Base-by-base conservation (phyloP, 2,329 filamentous ascomycete genomes). In the Rutstroemia sydowiana region DNA sequence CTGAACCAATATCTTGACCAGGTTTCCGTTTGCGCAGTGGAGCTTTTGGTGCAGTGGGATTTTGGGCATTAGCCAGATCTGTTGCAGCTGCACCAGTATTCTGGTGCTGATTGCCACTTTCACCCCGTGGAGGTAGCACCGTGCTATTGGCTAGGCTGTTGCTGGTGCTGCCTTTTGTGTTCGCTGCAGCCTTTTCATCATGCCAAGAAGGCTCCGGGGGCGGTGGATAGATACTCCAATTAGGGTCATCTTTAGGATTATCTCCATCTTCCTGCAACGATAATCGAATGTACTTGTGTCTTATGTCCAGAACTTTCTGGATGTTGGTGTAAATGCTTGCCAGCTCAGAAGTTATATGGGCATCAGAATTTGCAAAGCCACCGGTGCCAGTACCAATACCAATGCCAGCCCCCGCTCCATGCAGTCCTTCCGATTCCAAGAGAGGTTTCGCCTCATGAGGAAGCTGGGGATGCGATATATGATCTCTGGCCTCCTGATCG, bases 171-270 rank as follows among this genome's bases (percentile, higher is more conserved):
- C 73, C 73, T 45, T 59, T 65, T 13, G 58, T 63, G 57, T 58
- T 61, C 16, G 58, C 52, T 16, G 40, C 51, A 3, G 62, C 56
- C 40, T 55, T 58, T 37, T 66, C 78, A 55, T 81, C 81, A 54
- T 84, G 78, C 92, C 93, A 97, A 2, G 88, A 88, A 14, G 93
- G 93, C 63, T 95, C 88, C 5, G 92, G 93, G 4, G 91, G 91
- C 13, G 88, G 82, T 9, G 93, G 93, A 63, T 97, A 97, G 41
- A 98, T 88, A 49, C 79, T 77, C 92, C 92, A 98, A 45, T 75
- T 78, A 0, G 84, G 77, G 16, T 86, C 80, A 66, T 97, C 90
- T 62, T 89, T 89, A 1, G 93, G 93, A 60, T 97, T 96, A 65
- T 95, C 88, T 11, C 81, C 78, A 7, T 84, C 78, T 9, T 86